A percentile compares a stretch with the other conserved stretches of the same genome.
These are phyloP conservation scores for Hymenoscyphus linearis DNA, from an alignment of 2,329 filamentous ascomycete species.

Conservation along the genomic window DNA sequence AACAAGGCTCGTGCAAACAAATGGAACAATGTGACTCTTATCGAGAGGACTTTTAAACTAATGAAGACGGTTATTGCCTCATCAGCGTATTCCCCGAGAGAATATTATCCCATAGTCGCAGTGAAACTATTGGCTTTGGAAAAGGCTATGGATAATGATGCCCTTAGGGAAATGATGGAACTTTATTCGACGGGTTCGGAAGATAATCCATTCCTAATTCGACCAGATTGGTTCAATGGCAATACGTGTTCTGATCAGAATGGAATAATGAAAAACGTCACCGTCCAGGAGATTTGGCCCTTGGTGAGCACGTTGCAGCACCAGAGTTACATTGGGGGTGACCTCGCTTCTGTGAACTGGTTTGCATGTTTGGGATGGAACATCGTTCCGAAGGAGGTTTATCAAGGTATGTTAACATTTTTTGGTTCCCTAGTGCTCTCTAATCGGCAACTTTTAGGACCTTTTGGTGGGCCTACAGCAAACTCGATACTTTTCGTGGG, in stretches of 20 bases:
- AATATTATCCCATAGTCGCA: not conserved
- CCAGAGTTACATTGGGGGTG: not conserved
- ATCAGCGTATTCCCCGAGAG: not conserved
- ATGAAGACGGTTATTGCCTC: not conserved
- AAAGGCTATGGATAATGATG: not conserved
- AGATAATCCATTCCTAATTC: not conserved
- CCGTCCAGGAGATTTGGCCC: not conserved
- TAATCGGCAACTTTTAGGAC: constrained; percentile 17
- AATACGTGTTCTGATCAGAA: not conserved
- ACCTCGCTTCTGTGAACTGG: not conserved
- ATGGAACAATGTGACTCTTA: not conserved
- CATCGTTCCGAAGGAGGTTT: not conserved
- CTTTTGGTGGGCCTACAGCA: constrained; percentile 28
- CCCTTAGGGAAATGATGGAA: not conserved
- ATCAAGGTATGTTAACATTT: not conserved
- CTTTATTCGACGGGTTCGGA: no score
- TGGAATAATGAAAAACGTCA: not conserved
- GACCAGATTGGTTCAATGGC: not conserved
- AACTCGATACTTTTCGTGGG: constrained; percentile 32
- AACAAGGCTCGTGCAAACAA: not conserved
- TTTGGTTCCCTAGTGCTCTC: not conserved
- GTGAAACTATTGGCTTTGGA: not conserved
- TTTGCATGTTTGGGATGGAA: not conserved
- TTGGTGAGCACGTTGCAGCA: not conserved
- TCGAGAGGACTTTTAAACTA: not conserved